These are phyloP conservation scores for Scheffersomyces cryptocercus DNA, from an alignment of 1,139 yeast species.

Conservation along the genomic window DNA sequence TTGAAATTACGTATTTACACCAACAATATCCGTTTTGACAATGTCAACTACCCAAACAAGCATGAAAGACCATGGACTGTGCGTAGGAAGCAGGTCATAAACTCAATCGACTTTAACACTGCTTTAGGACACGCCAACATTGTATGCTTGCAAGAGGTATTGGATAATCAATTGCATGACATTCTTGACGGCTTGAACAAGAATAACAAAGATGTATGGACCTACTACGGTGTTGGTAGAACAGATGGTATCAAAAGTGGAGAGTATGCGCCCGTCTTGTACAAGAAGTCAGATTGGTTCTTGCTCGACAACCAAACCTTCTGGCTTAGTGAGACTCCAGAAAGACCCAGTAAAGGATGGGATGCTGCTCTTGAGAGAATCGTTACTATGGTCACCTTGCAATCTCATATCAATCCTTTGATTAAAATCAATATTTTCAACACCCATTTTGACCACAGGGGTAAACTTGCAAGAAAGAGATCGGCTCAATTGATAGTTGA, in stretches of 20 bases:
- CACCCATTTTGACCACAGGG: slow-evolving; percentile 62
- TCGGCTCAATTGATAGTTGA: slow-evolving; percentile 47
- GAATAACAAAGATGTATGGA: slow-evolving; percentile 30
- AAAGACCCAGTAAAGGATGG: slow-evolving; percentile 39
- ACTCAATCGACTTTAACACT: slow-evolving; percentile 38
- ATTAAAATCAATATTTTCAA: slow-evolving; percentile 44
- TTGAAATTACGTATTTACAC: slow-evolving; percentile 45
- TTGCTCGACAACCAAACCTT: slow-evolving; percentile 34
- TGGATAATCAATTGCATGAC: slow-evolving; percentile 52
- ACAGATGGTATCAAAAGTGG: slow-evolving; percentile 45
- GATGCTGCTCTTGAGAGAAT: slow-evolving; percentile 25
- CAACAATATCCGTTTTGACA: slow-evolving; percentile 56
- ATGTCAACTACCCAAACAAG: slow-evolving; percentile 20
- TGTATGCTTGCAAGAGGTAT: slow-evolving; percentile 58
- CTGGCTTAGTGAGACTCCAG: slow-evolving; percentile 52
- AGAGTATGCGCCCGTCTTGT: slow-evolving; percentile 49
- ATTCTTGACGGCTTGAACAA: slow-evolving; percentile 31
- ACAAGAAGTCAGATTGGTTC: slow-evolving; percentile 34
- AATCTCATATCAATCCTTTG: slow-evolving; percentile 12
- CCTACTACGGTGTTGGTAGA: slow-evolving; percentile 48
- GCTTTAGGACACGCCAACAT: slow-evolving; percentile 31
- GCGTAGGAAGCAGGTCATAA: slow-evolving; percentile 37
- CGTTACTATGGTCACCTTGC: slow-evolving; percentile 19
- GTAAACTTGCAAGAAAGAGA: slow-evolving; percentile 46
- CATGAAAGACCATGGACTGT: slow-evolving; percentile 48